Percentiles rank a stretch among this genome's conserved stretches.
Conservation (phyloP, 495 filamentous ascomycete species). For the Penicillium goetzii region DNA sequence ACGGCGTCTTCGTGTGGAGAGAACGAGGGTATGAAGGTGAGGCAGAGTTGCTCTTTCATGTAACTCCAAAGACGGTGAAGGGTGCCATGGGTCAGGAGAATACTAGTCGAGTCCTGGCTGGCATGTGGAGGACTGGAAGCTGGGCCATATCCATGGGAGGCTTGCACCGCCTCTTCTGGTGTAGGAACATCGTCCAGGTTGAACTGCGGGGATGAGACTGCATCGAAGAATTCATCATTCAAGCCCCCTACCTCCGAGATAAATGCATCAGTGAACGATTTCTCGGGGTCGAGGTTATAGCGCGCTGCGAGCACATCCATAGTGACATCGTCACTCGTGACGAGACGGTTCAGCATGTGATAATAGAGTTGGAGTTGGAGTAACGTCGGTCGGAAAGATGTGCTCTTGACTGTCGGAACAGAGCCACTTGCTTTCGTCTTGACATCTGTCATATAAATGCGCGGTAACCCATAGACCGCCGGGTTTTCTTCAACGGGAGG, state of each 20-base stretch:
- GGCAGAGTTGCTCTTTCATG: slow-evolving; percentile 66
- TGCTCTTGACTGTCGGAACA: slow-evolving; percentile 62
- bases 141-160: slow-evolving; percentile 7
- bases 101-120: slow-evolving; percentile 54
- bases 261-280: slow-evolving; percentile 76
- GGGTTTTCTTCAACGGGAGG: slow-evolving; percentile 15
- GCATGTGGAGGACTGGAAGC: slow-evolving; percentile 24
- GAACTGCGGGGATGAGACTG: slow-evolving; percentile 37
- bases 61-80: slow-evolving; percentile 65
- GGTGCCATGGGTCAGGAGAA: slow-evolving; percentile 63
- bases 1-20: slow-evolving; percentile 24
- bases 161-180: slow-evolving; percentile 32
- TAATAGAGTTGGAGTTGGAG: slow-evolving; percentile 93
- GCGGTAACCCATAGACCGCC: slow-evolving; percentile 36
- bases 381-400: slow-evolving; percentile 73
- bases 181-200: slow-evolving; percentile 36
- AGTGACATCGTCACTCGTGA: slow-evolving; percentile 68
- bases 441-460: slow-evolving; percentile 81
- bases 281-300: slow-evolving; percentile 66
- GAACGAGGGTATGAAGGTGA: slow-evolving; percentile 57
- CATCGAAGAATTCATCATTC: slow-evolving; percentile 60
- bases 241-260: slow-evolving; percentile 75
- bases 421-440: slow-evolving; percentile 74
- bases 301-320: slow-evolving; percentile 67
- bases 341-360: slow-evolving; percentile 75